Evolutionary conservation across 1,284 basidiomycete genomes (phyloP).

Genomic region (Inonotus hispidus): DNA sequence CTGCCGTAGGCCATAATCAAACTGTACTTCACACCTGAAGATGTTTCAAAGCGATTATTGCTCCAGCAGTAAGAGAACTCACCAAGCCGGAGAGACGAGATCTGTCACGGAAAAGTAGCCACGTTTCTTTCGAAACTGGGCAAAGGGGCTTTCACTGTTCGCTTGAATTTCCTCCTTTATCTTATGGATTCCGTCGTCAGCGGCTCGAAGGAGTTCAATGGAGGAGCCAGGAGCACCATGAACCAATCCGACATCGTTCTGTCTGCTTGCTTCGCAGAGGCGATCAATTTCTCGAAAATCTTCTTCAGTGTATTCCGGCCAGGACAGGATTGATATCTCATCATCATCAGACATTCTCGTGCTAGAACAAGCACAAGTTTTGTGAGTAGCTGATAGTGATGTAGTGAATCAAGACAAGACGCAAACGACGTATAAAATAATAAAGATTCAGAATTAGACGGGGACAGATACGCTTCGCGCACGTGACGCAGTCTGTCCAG

Average conservation of each 20-base stretch:
- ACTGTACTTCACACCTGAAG: slow-evolving; percentile 72
- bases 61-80: background rate
- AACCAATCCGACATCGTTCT: background rate
- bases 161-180: background rate
- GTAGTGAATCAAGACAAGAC: background rate
- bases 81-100: slow-evolving; percentile 1
- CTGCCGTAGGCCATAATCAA: slow-evolving; percentile 65
- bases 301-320: slow-evolving; percentile 11
- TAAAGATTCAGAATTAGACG: background rate
- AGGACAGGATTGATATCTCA: background rate
- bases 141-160: background rate
- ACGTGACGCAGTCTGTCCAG: background rate
- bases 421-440: background rate
- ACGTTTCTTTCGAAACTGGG: slow-evolving; percentile 3
- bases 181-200: slow-evolving; percentile 21
- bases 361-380: background rate
- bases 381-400: background rate
- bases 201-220: slow-evolving; percentile 24
- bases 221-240: slow-evolving; percentile 28
- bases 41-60: background rate
- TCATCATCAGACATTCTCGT: slow-evolving; percentile 11
- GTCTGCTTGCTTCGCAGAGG: slow-evolving; percentile 8
- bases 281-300: slow-evolving; percentile 14
- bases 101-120: slow-evolving; percentile 14
- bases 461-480: background rate